A percentile compares a stretch with the other conserved stretches of the same genome.
Evolutionary conservation across 2,329 filamentous ascomycete species (phyloP).

Genomic region (Ciborinia camelliae): DNA sequence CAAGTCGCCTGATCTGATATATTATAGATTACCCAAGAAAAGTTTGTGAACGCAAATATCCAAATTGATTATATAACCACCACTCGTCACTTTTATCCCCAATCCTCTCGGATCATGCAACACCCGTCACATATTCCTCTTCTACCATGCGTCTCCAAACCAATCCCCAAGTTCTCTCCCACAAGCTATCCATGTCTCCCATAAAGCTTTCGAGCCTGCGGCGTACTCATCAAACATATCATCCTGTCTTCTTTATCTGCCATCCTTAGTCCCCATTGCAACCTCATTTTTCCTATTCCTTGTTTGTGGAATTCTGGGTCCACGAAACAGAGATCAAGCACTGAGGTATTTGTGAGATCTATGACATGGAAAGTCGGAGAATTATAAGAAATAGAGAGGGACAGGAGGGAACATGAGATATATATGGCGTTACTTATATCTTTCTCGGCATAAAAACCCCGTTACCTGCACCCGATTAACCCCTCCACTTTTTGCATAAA

Average conservation of each 20-base stretch:
- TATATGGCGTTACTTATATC: not conserved
- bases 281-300: conserved; percentile 25
- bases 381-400: not conserved
- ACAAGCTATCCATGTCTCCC: conserved; percentile 34
- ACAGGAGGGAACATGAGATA: not conserved
- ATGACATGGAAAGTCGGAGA: too few relatives aligned
- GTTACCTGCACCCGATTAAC: not conserved
- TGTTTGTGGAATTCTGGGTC: conserved; percentile 24
- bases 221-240: conserved; percentile 28
- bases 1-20: not conserved
- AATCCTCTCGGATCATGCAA: conserved; percentile 25
- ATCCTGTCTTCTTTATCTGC: conserved; percentile 21
- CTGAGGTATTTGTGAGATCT: conserved; percentile 5
- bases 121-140: conserved; percentile 22
- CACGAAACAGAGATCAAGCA: conserved; percentile 26
- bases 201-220: conserved; percentile 26
- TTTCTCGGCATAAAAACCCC: not conserved
- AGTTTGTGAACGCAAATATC: too few relatives aligned
- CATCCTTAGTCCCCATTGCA: conserved; percentile 21
- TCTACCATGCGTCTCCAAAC: conserved; percentile 26
- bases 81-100: not conserved
- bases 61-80: not conserved
- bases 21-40: too few relatives aligned
- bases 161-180: conserved; percentile 26
- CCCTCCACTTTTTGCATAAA: conserved; percentile 7